These are phyloP conservation scores for Ceratocystis diversiconidia DNA, from an alignment of 2,329 filamentous ascomycete genomes.

Conservation along the genomic window DNA sequence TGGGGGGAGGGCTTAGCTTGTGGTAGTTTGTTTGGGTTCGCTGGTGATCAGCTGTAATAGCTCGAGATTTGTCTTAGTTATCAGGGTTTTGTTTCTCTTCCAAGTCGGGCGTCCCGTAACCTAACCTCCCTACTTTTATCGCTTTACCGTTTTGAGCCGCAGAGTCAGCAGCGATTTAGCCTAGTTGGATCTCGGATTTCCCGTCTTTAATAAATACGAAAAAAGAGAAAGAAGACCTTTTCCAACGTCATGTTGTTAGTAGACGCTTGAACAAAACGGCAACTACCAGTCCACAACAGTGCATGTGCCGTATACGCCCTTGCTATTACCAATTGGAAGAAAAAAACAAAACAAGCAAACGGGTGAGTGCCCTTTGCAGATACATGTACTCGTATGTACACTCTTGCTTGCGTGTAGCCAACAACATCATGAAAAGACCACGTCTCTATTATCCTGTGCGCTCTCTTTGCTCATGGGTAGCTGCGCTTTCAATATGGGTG, in stretches of 20 bases:
- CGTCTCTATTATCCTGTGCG: neutral
- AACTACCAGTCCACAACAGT: too few relatives aligned
- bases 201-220: neutral
- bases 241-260: too few relatives aligned
- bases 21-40: too few relatives aligned
- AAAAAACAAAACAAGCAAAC: neutral
- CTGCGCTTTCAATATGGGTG: neutral
- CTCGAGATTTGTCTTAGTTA: neutral
- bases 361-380: neutral
- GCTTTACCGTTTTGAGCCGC: neutral
- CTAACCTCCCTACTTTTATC: neutral
- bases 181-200: neutral
- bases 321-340: neutral
- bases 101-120: neutral
- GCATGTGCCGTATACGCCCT: too few relatives aligned
- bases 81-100: neutral
- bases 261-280: too few relatives aligned
- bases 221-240: neutral
- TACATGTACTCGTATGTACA: neutral
- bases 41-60: neutral
- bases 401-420: neutral
- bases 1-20: too few relatives aligned
- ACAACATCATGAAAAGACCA: neutral
- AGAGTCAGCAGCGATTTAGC: neutral
- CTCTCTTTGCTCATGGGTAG: neutral